Percentiles rank a stretch among this genome's conserved stretches.
Conservation (phyloP, 1,139 yeast genomes). For the Yamadazyma pseudoaaseri region DNA sequence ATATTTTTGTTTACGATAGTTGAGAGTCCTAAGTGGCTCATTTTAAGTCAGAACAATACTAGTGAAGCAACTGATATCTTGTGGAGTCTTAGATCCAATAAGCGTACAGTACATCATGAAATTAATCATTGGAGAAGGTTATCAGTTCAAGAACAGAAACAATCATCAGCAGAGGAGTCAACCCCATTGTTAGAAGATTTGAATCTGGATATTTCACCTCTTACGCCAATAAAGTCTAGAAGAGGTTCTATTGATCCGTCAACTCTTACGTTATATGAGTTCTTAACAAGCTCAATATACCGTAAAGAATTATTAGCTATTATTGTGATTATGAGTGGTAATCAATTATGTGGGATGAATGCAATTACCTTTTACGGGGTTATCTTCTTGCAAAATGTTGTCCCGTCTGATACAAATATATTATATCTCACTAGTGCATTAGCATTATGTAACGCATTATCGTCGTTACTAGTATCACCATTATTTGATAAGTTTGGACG, state of each 20-base stretch:
- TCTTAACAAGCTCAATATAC: slow-evolving; percentile 19
- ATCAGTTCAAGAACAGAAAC: slow-evolving; percentile 12
- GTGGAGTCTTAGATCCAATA: slow-evolving; percentile 27
- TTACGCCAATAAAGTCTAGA: slow-evolving; percentile 11
- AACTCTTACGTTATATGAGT: slow-evolving; percentile 23
- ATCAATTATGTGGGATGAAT: slow-evolving; percentile 42
- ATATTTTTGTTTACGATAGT: slow-evolving; percentile 29
- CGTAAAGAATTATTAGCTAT: slow-evolving; percentile 30
- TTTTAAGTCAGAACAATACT: slow-evolving; percentile 29
- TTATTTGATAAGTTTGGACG: slow-evolving; percentile 58
- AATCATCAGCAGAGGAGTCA: slow-evolving; percentile 7
- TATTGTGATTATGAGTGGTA: slow-evolving; percentile 35
- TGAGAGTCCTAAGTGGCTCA: slow-evolving; percentile 44
- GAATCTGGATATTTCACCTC: slow-evolving; percentile 4
- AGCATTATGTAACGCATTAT: slow-evolving; percentile 30
- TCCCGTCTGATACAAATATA: slow-evolving; percentile 25
- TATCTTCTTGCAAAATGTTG: slow-evolving; percentile 24
- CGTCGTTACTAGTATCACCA: slow-evolving; percentile 31
- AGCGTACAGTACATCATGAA: slow-evolving; percentile 29
- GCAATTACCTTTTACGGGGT: slow-evolving; percentile 43
- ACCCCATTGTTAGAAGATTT: slow-evolving; percentile 16
- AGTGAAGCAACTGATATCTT: slow-evolving; percentile 27
- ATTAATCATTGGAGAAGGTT: slow-evolving; percentile 39
- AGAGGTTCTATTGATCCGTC: slow-evolving; percentile 33
- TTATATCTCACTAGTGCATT: slow-evolving; percentile 30